Conservation (phyloP, 306 rosid species). For the Alnus glutinosa region DNA sequence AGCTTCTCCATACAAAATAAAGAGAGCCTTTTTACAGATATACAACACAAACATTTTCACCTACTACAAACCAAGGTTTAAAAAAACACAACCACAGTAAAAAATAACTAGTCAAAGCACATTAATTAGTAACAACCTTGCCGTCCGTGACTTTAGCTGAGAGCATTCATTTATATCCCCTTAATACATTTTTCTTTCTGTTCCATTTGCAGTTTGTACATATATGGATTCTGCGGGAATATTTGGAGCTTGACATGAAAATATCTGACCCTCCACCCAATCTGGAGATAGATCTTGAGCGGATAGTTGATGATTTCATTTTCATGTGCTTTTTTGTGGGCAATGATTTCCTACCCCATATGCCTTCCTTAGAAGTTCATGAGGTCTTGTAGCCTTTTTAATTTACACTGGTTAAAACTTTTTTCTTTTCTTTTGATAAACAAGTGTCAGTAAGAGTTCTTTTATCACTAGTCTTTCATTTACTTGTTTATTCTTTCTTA, state of each 20-base stretch:
- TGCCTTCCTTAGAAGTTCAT: constrained; percentile 47
- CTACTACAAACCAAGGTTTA: too few relatives aligned
- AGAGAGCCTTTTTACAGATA: too few relatives aligned
- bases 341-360: constrained; percentile 65
- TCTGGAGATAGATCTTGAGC: constrained; percentile 39
- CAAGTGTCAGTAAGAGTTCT: too few relatives aligned
- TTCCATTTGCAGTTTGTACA: constrained; percentile 49
- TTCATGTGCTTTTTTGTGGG: constrained; percentile 58
- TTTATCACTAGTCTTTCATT: not conserved
- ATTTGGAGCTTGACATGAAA: constrained; percentile 51
- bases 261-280: constrained; percentile 40
- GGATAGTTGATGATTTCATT: constrained; percentile 59
- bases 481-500: not conserved
- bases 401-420: not conserved
- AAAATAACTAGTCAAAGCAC: too few relatives aligned
- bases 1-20: too few relatives aligned
- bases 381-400: constrained; percentile 37
- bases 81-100: too few relatives aligned
- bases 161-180: not conserved
- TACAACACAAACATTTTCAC: too few relatives aligned
- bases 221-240: constrained; percentile 60
- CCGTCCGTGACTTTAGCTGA: not conserved
- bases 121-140: not conserved
- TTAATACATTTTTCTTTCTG: not conserved
- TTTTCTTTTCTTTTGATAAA: too few relatives aligned